Evolutionary conservation across 257 asterid species (phyloP).

Genomic region (Anisodus tanguticus): DNA sequence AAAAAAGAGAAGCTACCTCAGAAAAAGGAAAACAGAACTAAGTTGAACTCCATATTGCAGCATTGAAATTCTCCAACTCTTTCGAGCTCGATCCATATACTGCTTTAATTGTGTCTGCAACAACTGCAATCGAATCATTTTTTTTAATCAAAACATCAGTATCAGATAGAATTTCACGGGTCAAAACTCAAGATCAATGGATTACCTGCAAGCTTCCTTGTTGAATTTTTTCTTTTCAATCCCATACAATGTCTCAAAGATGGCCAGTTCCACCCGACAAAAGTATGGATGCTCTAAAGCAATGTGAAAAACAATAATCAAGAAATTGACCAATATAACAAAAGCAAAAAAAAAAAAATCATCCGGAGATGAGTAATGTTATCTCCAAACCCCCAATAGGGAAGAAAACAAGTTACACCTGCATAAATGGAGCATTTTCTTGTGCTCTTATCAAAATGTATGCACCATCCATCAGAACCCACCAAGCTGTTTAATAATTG

Average conservation of each 20-base stretch:
- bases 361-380: background rate
- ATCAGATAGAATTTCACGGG: background rate
- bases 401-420: conserved; percentile 47
- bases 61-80: conserved; percentile 73
- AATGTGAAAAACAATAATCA: conserved; percentile 10
- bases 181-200: background rate
- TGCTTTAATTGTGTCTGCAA: conserved; percentile 84
- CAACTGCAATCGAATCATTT: conserved; percentile 51
- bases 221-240: conserved; percentile 79
- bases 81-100: conserved; percentile 66
- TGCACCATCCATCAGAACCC: conserved; percentile 95
- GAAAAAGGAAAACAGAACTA: background rate
- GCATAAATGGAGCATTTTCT: conserved; percentile 83
- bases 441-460: conserved; percentile 74
- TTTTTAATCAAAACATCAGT: background rate
- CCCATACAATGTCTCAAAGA: conserved; percentile 66
- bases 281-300: conserved; percentile 75
- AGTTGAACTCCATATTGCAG: conserved; percentile 58
- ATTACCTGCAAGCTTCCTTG: conserved; percentile 95
- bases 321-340: background rate
- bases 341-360: background rate
- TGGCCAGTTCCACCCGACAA: conserved; percentile 85
- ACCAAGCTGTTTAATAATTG: conserved; percentile 79
- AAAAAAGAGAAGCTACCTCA: background rate
- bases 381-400: background rate